These are phyloP conservation scores for Melaleuca quinquenervia DNA, from an alignment of 345 rosid genomes.

Conservation along the genomic window DNA sequence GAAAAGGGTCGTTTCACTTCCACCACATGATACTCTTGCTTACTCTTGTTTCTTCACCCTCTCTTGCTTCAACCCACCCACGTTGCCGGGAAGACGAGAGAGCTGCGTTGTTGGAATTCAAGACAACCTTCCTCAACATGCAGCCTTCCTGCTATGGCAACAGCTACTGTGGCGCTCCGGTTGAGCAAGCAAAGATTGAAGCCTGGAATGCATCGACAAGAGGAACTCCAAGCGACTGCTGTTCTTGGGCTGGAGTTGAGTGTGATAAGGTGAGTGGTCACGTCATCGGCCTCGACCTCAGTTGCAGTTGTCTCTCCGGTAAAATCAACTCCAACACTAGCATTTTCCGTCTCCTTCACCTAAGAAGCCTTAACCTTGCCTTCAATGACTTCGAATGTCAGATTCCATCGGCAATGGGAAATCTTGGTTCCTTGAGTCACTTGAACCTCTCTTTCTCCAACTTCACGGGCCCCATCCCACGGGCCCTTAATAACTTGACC, in stretches of 20 bases:
- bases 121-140: neutral
- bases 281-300: neutral
- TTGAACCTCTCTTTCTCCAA: neutral
- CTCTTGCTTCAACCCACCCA: neutral
- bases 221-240: neutral
- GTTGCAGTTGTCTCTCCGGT: neutral
- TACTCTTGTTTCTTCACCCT: neutral
- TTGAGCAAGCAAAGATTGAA: neutral
- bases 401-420: neutral
- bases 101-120: neutral
- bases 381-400: neutral
- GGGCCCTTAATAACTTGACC: neutral
- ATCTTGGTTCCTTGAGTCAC: neutral
- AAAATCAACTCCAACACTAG: neutral
- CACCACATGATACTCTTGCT: neutral
- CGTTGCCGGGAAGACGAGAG: neutral
- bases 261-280: accelerated
- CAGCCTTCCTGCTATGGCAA: neutral
- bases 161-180: neutral
- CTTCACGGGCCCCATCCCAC: neutral
- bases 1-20: neutral
- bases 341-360: neutral
- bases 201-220: neutral
- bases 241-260: neutral
- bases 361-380: neutral